Evolutionary conservation across 257 asterid genomes (phyloP).

Genomic region (Dorcoceras hygrometricum): DNA sequence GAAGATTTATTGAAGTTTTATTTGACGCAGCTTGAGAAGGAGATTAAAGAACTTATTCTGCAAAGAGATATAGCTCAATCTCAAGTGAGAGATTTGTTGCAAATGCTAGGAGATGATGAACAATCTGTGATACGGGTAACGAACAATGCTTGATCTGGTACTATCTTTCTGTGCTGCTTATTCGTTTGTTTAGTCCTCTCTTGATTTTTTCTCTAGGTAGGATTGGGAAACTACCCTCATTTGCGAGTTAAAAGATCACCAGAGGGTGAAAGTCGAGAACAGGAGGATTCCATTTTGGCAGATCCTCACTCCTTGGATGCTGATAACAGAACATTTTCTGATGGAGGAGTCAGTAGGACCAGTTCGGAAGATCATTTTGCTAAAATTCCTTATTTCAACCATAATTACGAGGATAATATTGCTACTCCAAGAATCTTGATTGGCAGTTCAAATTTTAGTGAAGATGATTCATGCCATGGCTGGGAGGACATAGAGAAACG

Average conservation of each 20-base stretch:
- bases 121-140: conserved; percentile 46
- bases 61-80: conserved; percentile 87
- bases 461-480: conserved; percentile 53
- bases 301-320: conserved; percentile 45
- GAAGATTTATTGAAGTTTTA: conserved; percentile 17
- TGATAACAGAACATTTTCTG: conserved; percentile 50
- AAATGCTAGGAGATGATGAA: conserved; percentile 53
- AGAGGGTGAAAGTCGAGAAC: conserved; percentile 27
- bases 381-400: conserved; percentile 51
- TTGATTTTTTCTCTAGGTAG: conserved; percentile 46
- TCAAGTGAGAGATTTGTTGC: conserved; percentile 64
- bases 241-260: conserved; percentile 58
- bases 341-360: conserved; percentile 53
- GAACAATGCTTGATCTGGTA: not conserved
- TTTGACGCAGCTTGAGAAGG: conserved; percentile 65
- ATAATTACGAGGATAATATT: conserved; percentile 34
- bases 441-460: conserved; percentile 51
- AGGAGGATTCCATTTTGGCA: conserved; percentile 38
- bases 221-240: conserved; percentile 61
- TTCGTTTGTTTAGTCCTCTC: conserved; percentile 6
- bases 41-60: conserved; percentile 61
- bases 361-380: conserved; percentile 61
- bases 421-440: conserved; percentile 39
- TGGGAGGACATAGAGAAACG: conserved; percentile 84
- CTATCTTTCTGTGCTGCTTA: not conserved